Evolutionary conservation across 305 asterid genomes (phyloP), one percentile per base, ranked within the genome.

Genomic region (Ajuga reptans): DNA sequence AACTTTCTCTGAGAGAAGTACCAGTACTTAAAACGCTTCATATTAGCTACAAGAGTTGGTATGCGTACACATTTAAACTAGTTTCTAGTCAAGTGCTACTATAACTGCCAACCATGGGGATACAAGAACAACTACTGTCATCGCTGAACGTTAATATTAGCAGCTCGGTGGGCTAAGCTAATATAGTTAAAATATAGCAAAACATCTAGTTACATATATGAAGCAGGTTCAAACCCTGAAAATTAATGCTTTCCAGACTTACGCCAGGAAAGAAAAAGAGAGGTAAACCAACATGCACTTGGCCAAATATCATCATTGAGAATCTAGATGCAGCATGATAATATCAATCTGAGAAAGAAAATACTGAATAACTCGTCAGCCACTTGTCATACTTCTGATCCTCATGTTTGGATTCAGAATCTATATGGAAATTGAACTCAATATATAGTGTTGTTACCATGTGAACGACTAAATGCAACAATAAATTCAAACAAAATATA

Each of bases 401-500:
- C 53, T 71, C 45, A 33, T 6, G 16, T 46, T 27, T 21, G 36
- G 51, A 62, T 36, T 41, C 37, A 27, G 64, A 50, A 5, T 49
- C 29, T 64, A 47, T 52, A 36, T 43, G 46, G 52, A 62, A 51
- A 37, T 72, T 45, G 55, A 64, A 17, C 39, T 58, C 39, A 51
- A 69, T 18, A 36, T 17, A 58, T 27, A 53, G 58, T 51, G 70
- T 42, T 16, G 18, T 45, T 57, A 59, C 64, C 8, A 73, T 50
- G 31, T 27, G 56, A 12, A 45, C 39, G 66, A 68, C 45, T 29
- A 60, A 12, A n/a, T 29, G 50, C 21, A 61, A 51, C 49, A 15
- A 33, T 17, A 49, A 42, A 74, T 42, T 64, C 21, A 65, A n/a
- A 69, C 63, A 56, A 71, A 47, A 69, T 68, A 52, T 72, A 47